A percentile compares a stretch with the other conserved stretches of the same genome.
Evolutionary conservation across 306 rosid genomes (phyloP).

Genomic region (Biancaea sappan): DNA sequence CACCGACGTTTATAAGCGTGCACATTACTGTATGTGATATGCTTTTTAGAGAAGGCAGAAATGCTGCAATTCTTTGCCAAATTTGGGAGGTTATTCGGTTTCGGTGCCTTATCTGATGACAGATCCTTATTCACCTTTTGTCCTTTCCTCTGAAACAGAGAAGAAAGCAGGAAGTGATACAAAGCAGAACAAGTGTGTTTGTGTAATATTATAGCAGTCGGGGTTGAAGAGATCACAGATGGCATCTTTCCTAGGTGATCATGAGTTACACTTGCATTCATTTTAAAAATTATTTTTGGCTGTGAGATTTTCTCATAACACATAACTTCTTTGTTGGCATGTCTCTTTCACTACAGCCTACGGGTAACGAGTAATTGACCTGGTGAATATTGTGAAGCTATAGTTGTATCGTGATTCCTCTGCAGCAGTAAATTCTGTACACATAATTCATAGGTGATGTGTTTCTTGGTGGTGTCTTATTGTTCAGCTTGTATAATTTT

Average conservation of each 20-base stretch:
- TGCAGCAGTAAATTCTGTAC: conserved; percentile 14
- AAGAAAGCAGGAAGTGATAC: conserved; percentile 62
- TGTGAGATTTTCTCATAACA: conserved; percentile 28
- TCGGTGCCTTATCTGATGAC: conserved; percentile 3
- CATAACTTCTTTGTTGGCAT: conserved; percentile 29
- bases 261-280: conserved; percentile 15
- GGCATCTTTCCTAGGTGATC: conserved; percentile 42
- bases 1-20: not conserved
- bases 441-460: conserved; percentile 22
- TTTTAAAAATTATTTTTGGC: conserved; percentile 19
- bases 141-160: conserved; percentile 48
- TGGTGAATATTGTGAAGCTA: conserved; percentile 29
- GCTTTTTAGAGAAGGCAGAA: not conserved
- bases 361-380: conserved; percentile 18
- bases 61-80: conserved; percentile 9
- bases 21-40: not conserved
- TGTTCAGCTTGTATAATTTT: conserved; percentile 3
- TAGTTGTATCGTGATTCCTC: conserved; percentile 1
- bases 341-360: conserved; percentile 4
- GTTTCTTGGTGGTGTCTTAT: conserved; percentile 12
- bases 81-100: not conserved
- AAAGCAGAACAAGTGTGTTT: conserved; percentile 61
- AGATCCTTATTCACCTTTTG: conserved; percentile 8
- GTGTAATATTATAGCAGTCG: conserved; percentile 70
- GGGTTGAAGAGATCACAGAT: conserved; percentile 27